These are phyloP conservation scores for Cordyceps cicadae DNA, from an alignment of 2,329 filamentous ascomycete genomes.

Conservation along the genomic window DNA sequence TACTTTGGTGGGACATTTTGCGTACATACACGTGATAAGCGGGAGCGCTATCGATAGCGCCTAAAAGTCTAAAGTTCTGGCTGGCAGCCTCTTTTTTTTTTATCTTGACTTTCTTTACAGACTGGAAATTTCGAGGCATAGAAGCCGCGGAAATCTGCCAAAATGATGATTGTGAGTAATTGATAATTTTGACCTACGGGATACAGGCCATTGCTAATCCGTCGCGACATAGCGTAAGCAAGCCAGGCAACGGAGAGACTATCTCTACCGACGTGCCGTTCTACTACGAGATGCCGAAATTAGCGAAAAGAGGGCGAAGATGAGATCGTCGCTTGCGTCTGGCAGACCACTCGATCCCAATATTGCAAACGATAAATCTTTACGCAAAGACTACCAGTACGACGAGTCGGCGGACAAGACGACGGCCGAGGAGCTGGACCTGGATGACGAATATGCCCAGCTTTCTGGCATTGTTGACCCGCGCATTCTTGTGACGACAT, in stretches of 20 bases:
- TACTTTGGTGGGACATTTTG: conserved; percentile 32
- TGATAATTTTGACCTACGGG: background rate
- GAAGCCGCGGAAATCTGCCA: conserved; percentile 2
- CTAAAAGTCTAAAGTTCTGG: conserved; percentile 17
- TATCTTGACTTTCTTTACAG: background rate
- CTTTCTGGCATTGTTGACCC: conserved; percentile 89
- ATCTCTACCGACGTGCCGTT: conserved; percentile 84
- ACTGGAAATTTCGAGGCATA: background rate
- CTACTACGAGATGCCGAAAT: conserved; percentile 87
- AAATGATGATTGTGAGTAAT: conserved; percentile 27
- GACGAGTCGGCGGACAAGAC: conserved; percentile 73
- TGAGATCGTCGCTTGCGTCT: conserved; percentile 78
- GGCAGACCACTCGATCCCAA: conserved; percentile 76
- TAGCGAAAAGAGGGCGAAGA: conserved; percentile 78
- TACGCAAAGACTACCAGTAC: conserved; percentile 86
- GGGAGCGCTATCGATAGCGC: conserved; percentile 23
- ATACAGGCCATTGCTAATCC: conserved; percentile 15
- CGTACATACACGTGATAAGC: conserved; percentile 35
- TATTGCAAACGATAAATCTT: conserved; percentile 76
- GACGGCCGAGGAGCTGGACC: conserved; percentile 59
- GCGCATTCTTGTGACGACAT: conserved; percentile 82
- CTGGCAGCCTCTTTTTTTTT: conserved; percentile 21
- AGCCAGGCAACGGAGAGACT: conserved; percentile 34
- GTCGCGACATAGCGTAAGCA: conserved; percentile 28
- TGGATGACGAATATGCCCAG: conserved; percentile 85